Evolutionary conservation across 352 stramenopile genomes (phyloP), one percentile per base, ranked within the genome.

Genomic region (Poterioochromonas sp.): DNA sequence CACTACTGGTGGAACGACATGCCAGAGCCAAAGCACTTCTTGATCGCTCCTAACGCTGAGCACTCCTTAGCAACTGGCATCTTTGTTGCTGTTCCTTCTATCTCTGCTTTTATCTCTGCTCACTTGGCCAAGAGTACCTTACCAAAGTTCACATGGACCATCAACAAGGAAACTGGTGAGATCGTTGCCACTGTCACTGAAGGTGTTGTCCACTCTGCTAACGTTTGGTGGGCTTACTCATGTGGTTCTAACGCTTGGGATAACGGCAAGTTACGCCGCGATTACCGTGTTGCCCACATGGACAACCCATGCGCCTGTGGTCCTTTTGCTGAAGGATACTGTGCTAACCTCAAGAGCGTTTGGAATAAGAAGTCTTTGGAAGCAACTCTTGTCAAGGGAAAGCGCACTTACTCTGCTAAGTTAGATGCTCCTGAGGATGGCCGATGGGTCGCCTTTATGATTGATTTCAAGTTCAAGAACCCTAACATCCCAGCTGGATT

Each of bases 11-110:
- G 80, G 80, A 53, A 29, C n/a, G 77, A 82, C 3, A 64, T 84
- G 32, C 47, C 79, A 60, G 81, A 79, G 26, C 64, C 78, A 47
- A 84, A 74, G 58, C 63, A 83, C 35, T 80, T 79, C 78, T 29
- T 84, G 35, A 84, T 84, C 34, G 44, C 79, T 15, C 71, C 78
- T 51, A 84, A 84, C 76, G 80, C 81, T 32, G 81, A 84, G 76
- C 81, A 84, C 60, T 78, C 44, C 60, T 34, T 82, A 26, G 81
- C 80, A 0, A 84, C 81, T n/a, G 81, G 81, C 11, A 80, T 84
- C 41, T 53, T 84, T 35, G 79, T 43, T 34, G 49, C 81, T 26
- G 70, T 84, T 43, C 64, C 79, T 20, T 73, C 64, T 22, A 47
- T 84, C 39, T 32, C 41, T 47, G 51, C 80, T 35, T 84, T 53